Evolutionary conservation across 306 rosid species (phyloP).

Genomic region (Pyrus communis): DNA sequence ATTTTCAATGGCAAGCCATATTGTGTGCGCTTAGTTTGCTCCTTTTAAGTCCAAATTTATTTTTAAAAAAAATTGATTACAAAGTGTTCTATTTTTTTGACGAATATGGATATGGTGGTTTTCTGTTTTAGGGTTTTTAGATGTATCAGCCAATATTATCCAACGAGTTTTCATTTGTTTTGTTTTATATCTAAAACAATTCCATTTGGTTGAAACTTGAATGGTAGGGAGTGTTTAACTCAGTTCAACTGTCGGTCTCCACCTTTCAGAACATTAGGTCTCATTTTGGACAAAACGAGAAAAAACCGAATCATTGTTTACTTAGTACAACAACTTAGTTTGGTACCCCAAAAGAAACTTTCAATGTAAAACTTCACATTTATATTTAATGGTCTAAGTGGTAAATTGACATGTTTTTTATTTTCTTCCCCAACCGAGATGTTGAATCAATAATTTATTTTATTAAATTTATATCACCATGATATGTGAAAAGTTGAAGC

Average conservation of each 20-base stretch:
- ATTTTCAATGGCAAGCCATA: constrained; percentile 5
- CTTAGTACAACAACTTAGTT: not conserved
- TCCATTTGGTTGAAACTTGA: not conserved
- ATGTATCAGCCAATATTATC: not conserved
- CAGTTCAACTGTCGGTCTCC: not conserved
- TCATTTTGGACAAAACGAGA: not conserved
- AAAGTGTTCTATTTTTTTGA: not conserved
- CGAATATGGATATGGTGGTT: not conserved
- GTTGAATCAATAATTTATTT: too few relatives aligned
- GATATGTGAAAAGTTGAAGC: too few relatives aligned
- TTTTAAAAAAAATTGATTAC: not conserved
- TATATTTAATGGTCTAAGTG: too few relatives aligned
- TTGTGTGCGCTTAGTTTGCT: not conserved
- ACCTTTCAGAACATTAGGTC: not conserved
- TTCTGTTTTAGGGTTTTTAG: not conserved
- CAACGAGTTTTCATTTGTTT: not conserved
- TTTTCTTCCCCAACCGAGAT: too few relatives aligned
- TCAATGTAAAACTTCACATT: too few relatives aligned
- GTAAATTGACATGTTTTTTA: too few relatives aligned
- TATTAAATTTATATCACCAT: too few relatives aligned
- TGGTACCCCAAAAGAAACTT: too few relatives aligned
- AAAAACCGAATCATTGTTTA: not conserved
- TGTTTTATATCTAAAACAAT: not conserved
- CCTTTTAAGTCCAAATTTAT: not conserved
- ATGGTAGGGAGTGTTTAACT: not conserved